Percentiles rank a stretch among this genome's conserved stretches.
phyloP scores from a whole-genome alignment of 2,329 filamentous ascomycete species.

The Cladosporium sp. region DNA sequence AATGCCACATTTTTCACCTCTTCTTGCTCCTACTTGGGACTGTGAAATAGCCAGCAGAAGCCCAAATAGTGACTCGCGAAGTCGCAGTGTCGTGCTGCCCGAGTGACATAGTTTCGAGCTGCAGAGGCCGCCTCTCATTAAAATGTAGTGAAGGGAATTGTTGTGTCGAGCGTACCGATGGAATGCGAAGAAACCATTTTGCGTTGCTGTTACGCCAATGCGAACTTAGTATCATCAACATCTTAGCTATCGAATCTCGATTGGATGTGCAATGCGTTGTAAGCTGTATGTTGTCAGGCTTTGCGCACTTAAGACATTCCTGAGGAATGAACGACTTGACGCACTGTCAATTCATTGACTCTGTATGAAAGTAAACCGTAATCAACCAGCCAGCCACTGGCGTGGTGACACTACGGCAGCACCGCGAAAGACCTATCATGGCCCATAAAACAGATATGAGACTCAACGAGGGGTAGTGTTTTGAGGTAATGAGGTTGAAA shows the following conservation, averaged over 20 bases:
- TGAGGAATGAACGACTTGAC: background rate
- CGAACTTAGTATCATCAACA: background rate
- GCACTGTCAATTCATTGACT: background rate
- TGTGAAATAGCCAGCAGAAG: background rate
- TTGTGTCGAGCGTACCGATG: background rate
- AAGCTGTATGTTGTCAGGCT: background rate
- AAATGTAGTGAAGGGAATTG: no score
- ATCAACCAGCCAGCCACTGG: background rate
- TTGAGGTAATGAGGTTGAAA: background rate
- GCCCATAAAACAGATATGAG: background rate
- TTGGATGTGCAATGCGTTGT: background rate
- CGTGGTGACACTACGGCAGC: background rate
- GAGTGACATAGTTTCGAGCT: no score
- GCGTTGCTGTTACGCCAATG: no score
- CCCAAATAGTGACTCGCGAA: background rate
- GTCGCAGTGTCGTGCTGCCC: background rate
- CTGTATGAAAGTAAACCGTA: background rate
- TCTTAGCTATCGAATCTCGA: background rate
- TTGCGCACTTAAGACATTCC: background rate
- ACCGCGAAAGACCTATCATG: background rate
- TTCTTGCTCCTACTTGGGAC: background rate
- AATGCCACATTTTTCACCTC: background rate
- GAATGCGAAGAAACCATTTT: background rate
- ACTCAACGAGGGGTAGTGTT: no score
- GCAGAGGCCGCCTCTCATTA: background rate